These are phyloP conservation scores for Biscutella laevigata DNA, from an alignment of 441 rosid species.

Conservation along the genomic window DNA sequence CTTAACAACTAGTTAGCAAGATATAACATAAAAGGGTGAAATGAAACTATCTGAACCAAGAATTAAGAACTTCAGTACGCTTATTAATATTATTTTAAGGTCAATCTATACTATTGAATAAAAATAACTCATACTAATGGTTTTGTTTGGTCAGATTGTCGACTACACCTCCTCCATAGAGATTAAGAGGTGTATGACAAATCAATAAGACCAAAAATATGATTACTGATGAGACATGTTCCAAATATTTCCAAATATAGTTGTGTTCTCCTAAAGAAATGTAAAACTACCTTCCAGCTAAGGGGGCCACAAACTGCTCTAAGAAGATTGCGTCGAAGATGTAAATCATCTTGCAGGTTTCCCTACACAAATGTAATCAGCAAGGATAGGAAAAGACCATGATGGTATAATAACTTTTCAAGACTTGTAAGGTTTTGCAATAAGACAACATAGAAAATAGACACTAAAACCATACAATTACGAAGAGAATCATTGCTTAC, in stretches of 20 bases:
- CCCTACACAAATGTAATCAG: conserved; percentile 44
- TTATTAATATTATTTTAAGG: not conserved
- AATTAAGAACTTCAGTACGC: conserved; percentile 1
- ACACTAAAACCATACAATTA: conserved; percentile 10
- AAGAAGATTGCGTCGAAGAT: conserved; percentile 72
- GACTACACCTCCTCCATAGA: conserved; percentile 2
- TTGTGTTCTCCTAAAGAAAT: not conserved
- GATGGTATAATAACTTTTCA: conserved; percentile 5
- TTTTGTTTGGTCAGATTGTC: conserved; percentile 13
- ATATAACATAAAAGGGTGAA: not conserved
- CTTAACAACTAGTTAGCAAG: not conserved
- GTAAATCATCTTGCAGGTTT: conserved; percentile 65
- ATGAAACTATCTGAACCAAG: not conserved
- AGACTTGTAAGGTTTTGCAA: not conserved
- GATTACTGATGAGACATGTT: not conserved
- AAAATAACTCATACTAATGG: not conserved
- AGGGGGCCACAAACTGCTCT: conserved; percentile 51
- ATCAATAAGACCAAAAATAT: conserved; percentile 7
- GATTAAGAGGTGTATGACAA: conserved; percentile 7
- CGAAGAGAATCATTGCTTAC: conserved; percentile 40
- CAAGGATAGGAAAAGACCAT: conserved; percentile 1
- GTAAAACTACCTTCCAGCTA: conserved; percentile 61
- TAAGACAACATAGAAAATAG: conserved; percentile 2
- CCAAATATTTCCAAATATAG: not conserved
- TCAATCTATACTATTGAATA: not conserved